Conservation (phyloP, 805 yeast genomes). For the Myxozyma lipomycoides region DNA sequence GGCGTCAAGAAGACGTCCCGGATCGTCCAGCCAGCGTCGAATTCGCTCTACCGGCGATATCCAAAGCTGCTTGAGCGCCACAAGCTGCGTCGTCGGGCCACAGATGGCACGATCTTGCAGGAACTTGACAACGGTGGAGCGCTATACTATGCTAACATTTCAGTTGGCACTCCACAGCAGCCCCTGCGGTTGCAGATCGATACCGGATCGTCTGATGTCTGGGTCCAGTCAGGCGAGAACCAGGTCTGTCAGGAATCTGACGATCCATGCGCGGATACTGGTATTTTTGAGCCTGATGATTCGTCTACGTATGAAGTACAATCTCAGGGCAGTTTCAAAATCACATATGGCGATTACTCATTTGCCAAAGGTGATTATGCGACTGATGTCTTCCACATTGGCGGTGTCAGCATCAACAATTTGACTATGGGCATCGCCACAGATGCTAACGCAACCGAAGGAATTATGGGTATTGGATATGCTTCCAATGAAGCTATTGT, state of each 20-base stretch:
- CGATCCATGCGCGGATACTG: conserved; percentile 32
- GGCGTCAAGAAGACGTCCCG: conserved; percentile 9
- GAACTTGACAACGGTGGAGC: conserved; percentile 21
- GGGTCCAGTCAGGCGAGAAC: conserved; percentile 44
- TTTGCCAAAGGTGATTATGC: conserved; percentile 59
- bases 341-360: conserved; percentile 46
- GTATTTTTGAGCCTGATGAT: conserved; percentile 34
- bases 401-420: conserved; percentile 46
- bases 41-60: conserved; percentile 11
- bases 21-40: conserved; percentile 2
- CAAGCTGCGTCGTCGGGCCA: conserved; percentile 1
- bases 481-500: conserved; percentile 36
- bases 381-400: conserved; percentile 54
- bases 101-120: conserved; percentile 14
- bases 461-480: conserved; percentile 45
- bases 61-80: background rate
- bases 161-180: conserved; percentile 57
- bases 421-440: conserved; percentile 74
- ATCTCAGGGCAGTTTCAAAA: conserved; percentile 33
- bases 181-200: conserved; percentile 55
- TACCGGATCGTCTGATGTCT: conserved; percentile 73
- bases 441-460: conserved; percentile 56
- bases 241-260: conserved; percentile 30
- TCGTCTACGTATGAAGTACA: conserved; percentile 32
- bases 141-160: conserved; percentile 35